Percentiles rank a stretch among this genome's conserved stretches.
Conservation (phyloP, 176 grass and related monocot genomes). For the Thinopyrum elongatum region DNA sequence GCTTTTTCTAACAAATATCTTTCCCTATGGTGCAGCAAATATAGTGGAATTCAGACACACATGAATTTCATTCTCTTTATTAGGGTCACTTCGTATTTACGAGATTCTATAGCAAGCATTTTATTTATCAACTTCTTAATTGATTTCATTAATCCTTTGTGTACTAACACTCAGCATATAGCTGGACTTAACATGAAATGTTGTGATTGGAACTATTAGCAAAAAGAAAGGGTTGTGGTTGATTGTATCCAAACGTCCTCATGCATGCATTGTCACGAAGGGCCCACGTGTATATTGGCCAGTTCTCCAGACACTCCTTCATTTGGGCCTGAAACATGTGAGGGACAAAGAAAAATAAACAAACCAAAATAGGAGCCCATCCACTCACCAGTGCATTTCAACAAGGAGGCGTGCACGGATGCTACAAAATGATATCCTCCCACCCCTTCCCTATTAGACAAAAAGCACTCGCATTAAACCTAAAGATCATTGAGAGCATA, state of each 20-base stretch:
- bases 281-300: neutral
- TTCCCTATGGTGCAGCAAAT: neutral
- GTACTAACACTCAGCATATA: conserved; percentile 38
- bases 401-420: neutral
- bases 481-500: neutral
- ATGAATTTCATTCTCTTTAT: neutral
- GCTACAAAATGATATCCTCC: neutral
- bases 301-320: neutral
- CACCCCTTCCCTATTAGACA: neutral
- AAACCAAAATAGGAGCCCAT: neutral
- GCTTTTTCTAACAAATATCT: neutral
- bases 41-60: neutral
- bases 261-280: neutral
- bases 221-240: neutral
- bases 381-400: neutral
- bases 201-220: neutral
- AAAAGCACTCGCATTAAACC: neutral
- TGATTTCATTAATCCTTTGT: neutral
- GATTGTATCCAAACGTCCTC: neutral
- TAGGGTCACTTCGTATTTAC: neutral
- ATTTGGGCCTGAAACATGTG: neutral
- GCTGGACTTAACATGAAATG: neutral
- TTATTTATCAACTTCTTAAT: neutral
- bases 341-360: neutral
- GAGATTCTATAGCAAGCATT: neutral